Base-by-base conservation (phyloP, 331 rosid genomes). In the Malus hybrid region DNA sequence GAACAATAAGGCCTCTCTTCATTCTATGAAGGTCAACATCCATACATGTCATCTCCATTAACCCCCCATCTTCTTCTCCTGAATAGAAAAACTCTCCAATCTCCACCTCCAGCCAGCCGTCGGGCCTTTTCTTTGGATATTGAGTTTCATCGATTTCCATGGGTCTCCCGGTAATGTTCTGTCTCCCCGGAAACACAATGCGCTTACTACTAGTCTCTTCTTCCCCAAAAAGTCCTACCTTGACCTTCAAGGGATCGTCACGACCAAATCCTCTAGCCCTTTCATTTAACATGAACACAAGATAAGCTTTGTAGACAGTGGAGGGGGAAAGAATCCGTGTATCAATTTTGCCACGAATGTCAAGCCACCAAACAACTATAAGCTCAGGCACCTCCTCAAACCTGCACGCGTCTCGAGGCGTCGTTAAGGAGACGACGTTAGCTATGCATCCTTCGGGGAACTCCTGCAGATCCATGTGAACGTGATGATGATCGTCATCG, bases 101-200 rank as follows among this genome's bases (percentile, higher is more conserved):
- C 83, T 83, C 79, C 62, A 78, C 72, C 86, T 85, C 88, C 33
- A 76, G 33, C 87, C 87, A 85, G 33, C 83, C 83, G 11, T 85
- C 86, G 0, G 36, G 54, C 75, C 86, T 76, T 70, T 10, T 59
- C 32, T 8, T 67, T 4, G 55, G 71, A 36, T 3, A 24, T 39
- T 22, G 52, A 66, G 29, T 24, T 36, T 33, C 36, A 33, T 33
- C 36, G 36, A 33, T 33, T 33, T 33, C 36, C 36, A 0, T 34
- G 42, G 42, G 42, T 34, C 42, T 34, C 3, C 42, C 42, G 42
- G 42, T 34, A 34, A 34, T 34, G 39, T 34, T 46, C 18, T 13
- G 52, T 46, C 54, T 13, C 6, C 5, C 56, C 56, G 15, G n/a
- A 50, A 50, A 15, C n/a, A 50, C 56, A 50, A 1, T 6, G 56